Percentiles rank a stretch among this genome's conserved stretches.
Evolutionary conservation across 2,329 filamentous ascomycete genomes (phyloP).

Genomic region (Botrytis hyacinthi): DNA sequence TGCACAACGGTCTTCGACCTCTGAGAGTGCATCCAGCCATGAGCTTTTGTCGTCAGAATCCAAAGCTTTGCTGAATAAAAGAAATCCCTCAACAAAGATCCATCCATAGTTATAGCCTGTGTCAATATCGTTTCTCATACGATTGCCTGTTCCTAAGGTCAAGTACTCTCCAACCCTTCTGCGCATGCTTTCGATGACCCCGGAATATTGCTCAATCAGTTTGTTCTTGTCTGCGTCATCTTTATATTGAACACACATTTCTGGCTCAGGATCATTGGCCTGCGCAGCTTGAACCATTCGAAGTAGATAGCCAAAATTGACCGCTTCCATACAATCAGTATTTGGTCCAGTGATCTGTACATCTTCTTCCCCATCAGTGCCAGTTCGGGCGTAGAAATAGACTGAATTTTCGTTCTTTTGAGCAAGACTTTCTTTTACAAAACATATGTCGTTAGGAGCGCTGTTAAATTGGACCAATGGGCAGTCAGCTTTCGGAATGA

Average conservation of each 20-base stretch:
- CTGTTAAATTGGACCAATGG: conserved; percentile 20
- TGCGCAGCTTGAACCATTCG: background rate
- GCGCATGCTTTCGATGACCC: conserved; percentile 13
- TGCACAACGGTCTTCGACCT: background rate
- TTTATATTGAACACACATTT: background rate
- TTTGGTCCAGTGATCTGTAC: conserved; percentile 23
- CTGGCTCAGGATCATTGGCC: background rate
- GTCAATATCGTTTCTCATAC: too few relatives aligned
- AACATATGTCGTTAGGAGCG: conserved; percentile 14
- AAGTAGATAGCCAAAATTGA: conserved; percentile 26
- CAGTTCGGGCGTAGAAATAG: conserved; percentile 15
- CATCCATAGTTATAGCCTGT: background rate
- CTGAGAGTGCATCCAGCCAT: background rate
- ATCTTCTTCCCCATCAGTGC: background rate
- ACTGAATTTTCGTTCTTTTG: background rate
- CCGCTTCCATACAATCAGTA: conserved; percentile 26
- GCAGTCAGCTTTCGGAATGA: conserved; percentile 24
- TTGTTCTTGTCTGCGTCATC: background rate
- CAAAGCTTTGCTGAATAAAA: conserved; percentile 3
- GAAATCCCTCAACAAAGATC: conserved; percentile 16
- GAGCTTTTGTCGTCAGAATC: background rate
- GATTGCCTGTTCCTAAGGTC: too few relatives aligned
- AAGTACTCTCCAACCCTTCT: background rate
- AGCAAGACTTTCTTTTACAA: conserved; percentile 8
- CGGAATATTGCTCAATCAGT: background rate